Base-by-base conservation (phyloP, 306 rosid species). In the Cucurbita argyrosperma region DNA sequence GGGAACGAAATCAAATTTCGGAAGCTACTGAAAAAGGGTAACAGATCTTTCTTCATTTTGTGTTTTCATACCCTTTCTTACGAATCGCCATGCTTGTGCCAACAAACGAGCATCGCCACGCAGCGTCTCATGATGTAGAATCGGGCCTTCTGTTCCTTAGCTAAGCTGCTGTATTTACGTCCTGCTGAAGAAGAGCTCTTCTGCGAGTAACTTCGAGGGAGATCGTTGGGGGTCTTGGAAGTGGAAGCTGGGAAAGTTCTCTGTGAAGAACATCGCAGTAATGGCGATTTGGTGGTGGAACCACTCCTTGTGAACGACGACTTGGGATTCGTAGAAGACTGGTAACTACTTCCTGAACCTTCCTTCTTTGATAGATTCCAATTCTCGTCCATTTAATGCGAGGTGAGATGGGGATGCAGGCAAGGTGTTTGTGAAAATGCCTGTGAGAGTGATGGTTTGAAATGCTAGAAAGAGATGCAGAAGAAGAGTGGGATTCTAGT, bases 41-140 rank as follows among this genome's bases (percentile, higher is more conserved):
- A 58, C 6, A 39, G 40, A 58, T 58, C 39, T 10, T 10, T 37
- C 12, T 60, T 12, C 43, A 60, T 30, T 11, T 23, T 23, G 56
- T 19, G 62, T 23, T 12, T 18, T 59, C 65, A 6, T 35, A 35
- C 30, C 21, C 15, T 15, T 71, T 71, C 46, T 35, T 60, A 74
- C 30, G 77, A 74, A 85, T 91, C 96, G 5, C 89, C 91, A 80
- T 90, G 96, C 62, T 92, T 92, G 84, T 90, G 98, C 98, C 98
- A 93, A 75, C 98, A 93, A 42, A 88, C 98, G 38, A 93, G 87
- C 96, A 93, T 93, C 16, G 98, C 96, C 10, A 93, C 96, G 78
- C 98, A 93, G 46, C 93, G 82, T 57, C 96, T 88, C 91, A 93
- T 93, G 80, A 93, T 93, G 85, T 90, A 93, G 76, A 93, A 93